A percentile compares a stretch with the other conserved stretches of the same genome.
phyloP scores from a whole-genome alignment of 176 grass and related monocot genomes.

The Cocos nucifera region DNA sequence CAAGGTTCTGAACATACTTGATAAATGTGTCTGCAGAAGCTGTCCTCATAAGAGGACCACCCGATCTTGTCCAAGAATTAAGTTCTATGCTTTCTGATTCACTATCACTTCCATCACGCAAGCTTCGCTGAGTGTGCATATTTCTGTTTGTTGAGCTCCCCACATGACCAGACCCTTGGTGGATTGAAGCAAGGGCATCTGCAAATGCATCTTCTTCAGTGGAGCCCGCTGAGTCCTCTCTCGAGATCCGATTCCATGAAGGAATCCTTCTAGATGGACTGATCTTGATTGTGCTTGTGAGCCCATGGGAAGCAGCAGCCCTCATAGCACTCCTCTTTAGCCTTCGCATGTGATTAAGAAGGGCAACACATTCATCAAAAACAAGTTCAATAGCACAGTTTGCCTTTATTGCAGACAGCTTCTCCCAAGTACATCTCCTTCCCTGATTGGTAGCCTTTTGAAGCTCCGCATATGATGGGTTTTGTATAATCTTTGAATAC shows the following conservation, averaged over 20 bases:
- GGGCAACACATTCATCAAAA: constrained; percentile 77
- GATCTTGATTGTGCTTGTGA: constrained; percentile 40
- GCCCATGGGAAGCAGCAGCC: constrained; percentile 59
- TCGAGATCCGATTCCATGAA: constrained; percentile 94
- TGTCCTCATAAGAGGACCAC: constrained; percentile 93
- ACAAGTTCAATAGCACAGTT: constrained; percentile 84
- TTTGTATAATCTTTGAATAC: constrained; percentile 97
- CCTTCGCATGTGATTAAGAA: constrained; percentile 80
- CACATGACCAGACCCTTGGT: constrained; percentile 32
- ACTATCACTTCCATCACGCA: constrained; percentile 74
- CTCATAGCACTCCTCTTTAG: constrained; percentile 69
- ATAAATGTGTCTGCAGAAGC: constrained; percentile 76
- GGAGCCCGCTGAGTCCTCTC: constrained; percentile 83
- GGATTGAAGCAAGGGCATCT: constrained; percentile 26
- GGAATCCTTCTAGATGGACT: constrained; percentile 83
- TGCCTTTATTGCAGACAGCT: constrained; percentile 78
- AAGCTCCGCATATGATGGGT: constrained; percentile 65
- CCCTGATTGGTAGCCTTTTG: constrained; percentile 84
- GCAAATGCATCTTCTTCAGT: constrained; percentile 63
- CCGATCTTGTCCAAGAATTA: constrained; percentile 83
- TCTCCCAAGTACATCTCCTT: constrained; percentile 83
- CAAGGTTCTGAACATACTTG: constrained; percentile 87
- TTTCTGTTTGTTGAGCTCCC: constrained; percentile 33
- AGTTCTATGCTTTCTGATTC: constrained; percentile 81
- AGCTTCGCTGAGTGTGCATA: constrained; percentile 25